Evolutionary conservation across 2,329 filamentous ascomycete species (phyloP).

Genomic region (Clarireedia paspali): DNA sequence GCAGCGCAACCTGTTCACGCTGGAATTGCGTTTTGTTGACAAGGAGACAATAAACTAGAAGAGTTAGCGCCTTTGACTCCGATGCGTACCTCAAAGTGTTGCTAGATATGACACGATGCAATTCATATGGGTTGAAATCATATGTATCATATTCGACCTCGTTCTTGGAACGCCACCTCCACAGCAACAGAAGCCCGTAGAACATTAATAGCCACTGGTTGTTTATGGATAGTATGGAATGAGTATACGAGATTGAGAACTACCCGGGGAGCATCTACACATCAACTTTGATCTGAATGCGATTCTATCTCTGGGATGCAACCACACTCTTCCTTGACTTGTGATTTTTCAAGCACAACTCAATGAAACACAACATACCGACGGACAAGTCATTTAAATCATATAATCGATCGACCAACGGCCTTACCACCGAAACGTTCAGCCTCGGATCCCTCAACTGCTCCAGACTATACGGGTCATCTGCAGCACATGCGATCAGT

Average conservation of each 20-base stretch:
- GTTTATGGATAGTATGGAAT: too few species aligned
- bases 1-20: conserved; percentile 66
- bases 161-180: too few species aligned
- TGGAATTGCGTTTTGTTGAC: conserved; percentile 77
- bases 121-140: background rate
- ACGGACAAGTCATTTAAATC: conserved; percentile 73
- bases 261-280: background rate
- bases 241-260: background rate
- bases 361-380: conserved; percentile 36
- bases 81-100: too few species aligned
- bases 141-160: background rate
- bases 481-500: conserved; percentile 27
- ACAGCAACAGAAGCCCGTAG: background rate
- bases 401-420: conserved; percentile 77
- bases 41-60: conserved; percentile 68
- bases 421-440: conserved; percentile 66
- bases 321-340: background rate
- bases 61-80: background rate
- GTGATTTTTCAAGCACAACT: background rate
- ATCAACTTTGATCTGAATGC: too few species aligned
- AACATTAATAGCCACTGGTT: background rate
- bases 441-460: conserved; percentile 75
- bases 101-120: background rate
- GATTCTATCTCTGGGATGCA: too few species aligned
- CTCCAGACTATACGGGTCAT: conserved; percentile 61